These are phyloP conservation scores for Beverwykella pulmonaria DNA, from an alignment of 495 filamentous ascomycete species.

Conservation along the genomic window DNA sequence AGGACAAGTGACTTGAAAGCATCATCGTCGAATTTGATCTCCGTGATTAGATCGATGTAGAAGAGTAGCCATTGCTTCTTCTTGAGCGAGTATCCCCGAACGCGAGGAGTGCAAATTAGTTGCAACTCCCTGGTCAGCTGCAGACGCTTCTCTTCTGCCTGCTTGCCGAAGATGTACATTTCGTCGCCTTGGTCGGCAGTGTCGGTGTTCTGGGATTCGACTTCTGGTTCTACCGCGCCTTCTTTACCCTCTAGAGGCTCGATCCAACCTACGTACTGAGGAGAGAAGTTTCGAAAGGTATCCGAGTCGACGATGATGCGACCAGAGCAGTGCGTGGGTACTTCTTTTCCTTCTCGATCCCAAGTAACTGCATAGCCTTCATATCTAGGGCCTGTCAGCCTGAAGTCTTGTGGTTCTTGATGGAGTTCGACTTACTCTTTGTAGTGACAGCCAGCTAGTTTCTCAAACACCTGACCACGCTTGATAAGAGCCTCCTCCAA, in stretches of 20 bases:
- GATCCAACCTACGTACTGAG: conserved; percentile 38
- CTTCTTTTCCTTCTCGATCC: conserved; percentile 37
- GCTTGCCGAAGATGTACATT: conserved; percentile 41
- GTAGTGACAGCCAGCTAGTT: conserved; percentile 62
- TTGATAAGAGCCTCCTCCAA: conserved; percentile 44
- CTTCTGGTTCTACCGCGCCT: conserved; percentile 12
- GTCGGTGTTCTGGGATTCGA: conserved; percentile 6
- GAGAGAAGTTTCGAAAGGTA: conserved; percentile 49
- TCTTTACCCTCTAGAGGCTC: conserved; percentile 41
- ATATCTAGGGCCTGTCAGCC: background rate
- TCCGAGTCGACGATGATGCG: conserved; percentile 59
- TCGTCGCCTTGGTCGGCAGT: conserved; percentile 29
- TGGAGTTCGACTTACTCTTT: conserved; percentile 50
- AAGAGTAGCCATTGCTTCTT: conserved; percentile 53
- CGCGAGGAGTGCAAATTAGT: conserved; percentile 41
- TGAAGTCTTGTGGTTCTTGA: too few relatives aligned
- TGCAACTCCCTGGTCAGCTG: conserved; percentile 41
- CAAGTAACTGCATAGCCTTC: conserved; percentile 52
- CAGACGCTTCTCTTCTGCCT: conserved; percentile 34
- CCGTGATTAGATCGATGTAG: conserved; percentile 45
- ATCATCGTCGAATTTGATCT: conserved; percentile 46
- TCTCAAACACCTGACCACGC: conserved; percentile 44
- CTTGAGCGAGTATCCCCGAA: conserved; percentile 51
- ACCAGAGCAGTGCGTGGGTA: conserved; percentile 53
- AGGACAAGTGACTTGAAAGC: conserved; percentile 54